Percentiles rank a stretch among this genome's conserved stretches.
These are phyloP conservation scores for Colletotrichum plurivorum DNA, from an alignment of 2,329 filamentous ascomycete species.

Conservation along the genomic window DNA sequence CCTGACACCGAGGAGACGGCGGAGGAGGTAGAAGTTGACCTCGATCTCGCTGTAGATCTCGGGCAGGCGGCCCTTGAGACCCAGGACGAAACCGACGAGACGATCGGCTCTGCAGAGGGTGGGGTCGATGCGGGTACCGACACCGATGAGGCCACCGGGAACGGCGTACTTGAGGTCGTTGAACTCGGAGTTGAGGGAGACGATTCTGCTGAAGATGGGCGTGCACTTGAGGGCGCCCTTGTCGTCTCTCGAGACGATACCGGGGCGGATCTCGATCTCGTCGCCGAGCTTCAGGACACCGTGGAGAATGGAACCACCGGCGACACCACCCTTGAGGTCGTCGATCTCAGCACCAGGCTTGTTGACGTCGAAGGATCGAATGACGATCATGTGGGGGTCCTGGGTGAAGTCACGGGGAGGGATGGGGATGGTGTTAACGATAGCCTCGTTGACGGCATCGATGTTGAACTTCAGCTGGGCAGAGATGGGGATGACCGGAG, in stretches of 20 bases:
- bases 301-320: slow-evolving; percentile 95
- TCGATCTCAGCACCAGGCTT: slow-evolving; percentile 99
- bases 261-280: slow-evolving; percentile 98
- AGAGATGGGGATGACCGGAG: slow-evolving; percentile 96
- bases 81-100: slow-evolving; percentile 97
- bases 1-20: slow-evolving; percentile 94
- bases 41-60: slow-evolving; percentile 99
- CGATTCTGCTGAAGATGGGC: slow-evolving; percentile 95
- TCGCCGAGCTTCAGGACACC: slow-evolving; percentile 97
- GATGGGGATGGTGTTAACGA: slow-evolving; percentile 95
- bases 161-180: slow-evolving; percentile 98
- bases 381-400: slow-evolving; percentile 98
- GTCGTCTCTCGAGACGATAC: slow-evolving; percentile 96
- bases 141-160: slow-evolving; percentile 96
- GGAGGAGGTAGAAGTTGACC: slow-evolving; percentile 99
- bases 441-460: slow-evolving; percentile 95
- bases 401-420: slow-evolving; percentile 91
- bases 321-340: slow-evolving; percentile 98
- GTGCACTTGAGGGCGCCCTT: slow-evolving; percentile 95
- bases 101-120: slow-evolving; percentile 99
- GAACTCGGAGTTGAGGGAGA: slow-evolving; percentile 96
- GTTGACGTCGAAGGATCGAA: slow-evolving; percentile 99
- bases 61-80: slow-evolving; percentile 91
- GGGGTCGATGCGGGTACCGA: slow-evolving; percentile 96
- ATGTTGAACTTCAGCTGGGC: slow-evolving; percentile 99